Percentiles rank a stretch among this genome's conserved stretches.
These are phyloP conservation scores for Cyclaneusma minus DNA, from an alignment of 2,329 filamentous ascomycete genomes.

Conservation along the genomic window DNA sequence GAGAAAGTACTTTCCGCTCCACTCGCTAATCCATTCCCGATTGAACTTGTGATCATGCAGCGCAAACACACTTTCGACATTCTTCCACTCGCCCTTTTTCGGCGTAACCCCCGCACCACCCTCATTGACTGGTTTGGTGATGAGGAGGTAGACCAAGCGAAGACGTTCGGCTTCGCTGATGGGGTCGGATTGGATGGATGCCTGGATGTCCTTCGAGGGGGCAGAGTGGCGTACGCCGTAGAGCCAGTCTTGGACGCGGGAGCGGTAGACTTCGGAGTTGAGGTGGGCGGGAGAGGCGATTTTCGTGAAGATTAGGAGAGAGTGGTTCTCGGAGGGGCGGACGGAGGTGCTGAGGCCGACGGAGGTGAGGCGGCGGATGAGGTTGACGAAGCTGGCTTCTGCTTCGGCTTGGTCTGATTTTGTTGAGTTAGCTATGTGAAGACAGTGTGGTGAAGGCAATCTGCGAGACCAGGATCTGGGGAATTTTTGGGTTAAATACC, in stretches of 20 bases:
- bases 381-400: constrained; percentile 58
- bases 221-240: constrained; percentile 69
- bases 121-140: constrained; percentile 56
- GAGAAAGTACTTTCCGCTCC: constrained; percentile 57
- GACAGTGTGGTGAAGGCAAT: constrained; percentile 1
- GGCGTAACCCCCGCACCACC: constrained; percentile 69
- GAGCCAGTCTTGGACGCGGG: constrained; percentile 85
- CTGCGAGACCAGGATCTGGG: constrained; percentile 1
- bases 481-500: constrained; percentile 27
- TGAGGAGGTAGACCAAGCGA: constrained; percentile 73
- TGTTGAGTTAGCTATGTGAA: constrained; percentile 5
- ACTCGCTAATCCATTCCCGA: constrained; percentile 57
- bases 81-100: constrained; percentile 52
- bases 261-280: constrained; percentile 67
- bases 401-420: constrained; percentile 50
- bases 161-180: constrained; percentile 80
- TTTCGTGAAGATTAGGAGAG: constrained; percentile 70
- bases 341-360: constrained; percentile 84
- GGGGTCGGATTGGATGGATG: constrained; percentile 55
- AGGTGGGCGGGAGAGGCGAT: constrained; percentile 63
- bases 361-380: constrained; percentile 58
- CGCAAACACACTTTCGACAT: constrained; percentile 61
- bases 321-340: constrained; percentile 58
- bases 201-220: constrained; percentile 56
- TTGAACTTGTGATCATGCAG: constrained; percentile 68